Conservation (phyloP, 2,329 filamentous ascomycete genomes). For the Hysterium pulicare region DNA sequence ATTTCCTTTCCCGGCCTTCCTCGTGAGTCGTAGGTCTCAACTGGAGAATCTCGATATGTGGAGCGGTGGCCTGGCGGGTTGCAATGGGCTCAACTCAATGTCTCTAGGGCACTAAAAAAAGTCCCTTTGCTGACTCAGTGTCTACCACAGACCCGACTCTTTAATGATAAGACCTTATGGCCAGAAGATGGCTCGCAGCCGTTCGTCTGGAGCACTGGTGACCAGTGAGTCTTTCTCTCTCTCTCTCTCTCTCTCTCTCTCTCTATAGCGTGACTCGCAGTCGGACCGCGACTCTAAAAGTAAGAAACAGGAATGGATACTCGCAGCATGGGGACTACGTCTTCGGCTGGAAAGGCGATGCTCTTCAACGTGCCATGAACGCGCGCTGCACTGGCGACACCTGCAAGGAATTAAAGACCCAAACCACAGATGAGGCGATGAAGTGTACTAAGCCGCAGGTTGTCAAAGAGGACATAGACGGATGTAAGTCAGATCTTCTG, state of each 20-base stretch:
- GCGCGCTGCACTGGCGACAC: slow-evolving; percentile 20
- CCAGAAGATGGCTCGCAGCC: slow-evolving; percentile 19
- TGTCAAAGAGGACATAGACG: slow-evolving; percentile 24
- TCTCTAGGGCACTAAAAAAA: no score
- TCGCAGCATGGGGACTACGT: slow-evolving; percentile 29
- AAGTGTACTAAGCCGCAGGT: slow-evolving; percentile 20
- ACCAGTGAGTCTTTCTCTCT: slow-evolving; percentile 17
- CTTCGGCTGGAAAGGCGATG: slow-evolving; percentile 27
- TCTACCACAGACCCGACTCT: slow-evolving; percentile 13
- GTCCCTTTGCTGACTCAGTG: slow-evolving; percentile 3
- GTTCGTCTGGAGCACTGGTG: slow-evolving; percentile 24
- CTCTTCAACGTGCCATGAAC: slow-evolving; percentile 27
- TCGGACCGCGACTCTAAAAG: slow-evolving; percentile 4
- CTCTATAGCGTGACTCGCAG: not conserved
- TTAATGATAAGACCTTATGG: slow-evolving; percentile 18
- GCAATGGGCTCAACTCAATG: no score
- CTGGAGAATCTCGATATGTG: slow-evolving; percentile 1
- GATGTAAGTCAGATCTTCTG: slow-evolving; percentile 12
- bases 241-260: not conserved
- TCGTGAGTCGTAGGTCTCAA: not conserved
- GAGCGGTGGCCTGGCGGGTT: no score
- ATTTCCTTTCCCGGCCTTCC: slow-evolving; percentile 2
- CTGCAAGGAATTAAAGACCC: slow-evolving; percentile 18
- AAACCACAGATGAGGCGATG: slow-evolving; percentile 21
- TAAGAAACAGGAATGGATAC: slow-evolving; percentile 16